These are phyloP conservation scores for Zizania palustris DNA, from an alignment of 202 grass and related monocot genomes.

Conservation along the genomic window DNA sequence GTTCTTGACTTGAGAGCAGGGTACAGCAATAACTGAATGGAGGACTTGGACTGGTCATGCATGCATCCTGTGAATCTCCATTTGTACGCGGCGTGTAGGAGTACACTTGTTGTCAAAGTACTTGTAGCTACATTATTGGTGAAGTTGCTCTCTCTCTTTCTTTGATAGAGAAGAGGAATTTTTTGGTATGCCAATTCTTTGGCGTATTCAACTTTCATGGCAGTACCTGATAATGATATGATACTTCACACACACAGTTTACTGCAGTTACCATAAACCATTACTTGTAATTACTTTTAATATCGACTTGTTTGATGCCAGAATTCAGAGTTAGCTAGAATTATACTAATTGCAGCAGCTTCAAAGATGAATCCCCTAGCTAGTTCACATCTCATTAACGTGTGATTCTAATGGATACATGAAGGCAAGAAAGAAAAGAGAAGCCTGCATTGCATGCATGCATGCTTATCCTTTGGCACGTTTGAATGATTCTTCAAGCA, in stretches of 20 bases:
- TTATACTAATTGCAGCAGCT: neutral
- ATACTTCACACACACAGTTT: neutral
- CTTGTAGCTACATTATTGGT: conserved; percentile 49
- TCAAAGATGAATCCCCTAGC: too few species aligned
- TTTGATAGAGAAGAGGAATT: conserved; percentile 4
- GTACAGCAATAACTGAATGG: conserved; percentile 42
- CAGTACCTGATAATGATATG: neutral
- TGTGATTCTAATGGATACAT: conserved; percentile 39
- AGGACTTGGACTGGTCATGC: conserved; percentile 45
- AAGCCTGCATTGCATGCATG: neutral
- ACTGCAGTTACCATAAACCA: too few species aligned
- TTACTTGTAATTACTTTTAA: too few species aligned
- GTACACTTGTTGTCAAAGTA: conserved; percentile 45
- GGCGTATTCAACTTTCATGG: conserved; percentile 11
- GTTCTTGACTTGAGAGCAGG: conserved; percentile 56
- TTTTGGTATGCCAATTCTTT: neutral
- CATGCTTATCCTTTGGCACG: conserved; percentile 40
- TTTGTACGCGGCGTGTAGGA: conserved; percentile 37
- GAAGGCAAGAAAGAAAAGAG: conserved; percentile 43
- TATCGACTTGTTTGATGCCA: neutral
- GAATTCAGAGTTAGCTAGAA: neutral
- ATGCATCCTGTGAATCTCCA: conserved; percentile 1
- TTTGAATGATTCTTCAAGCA: conserved; percentile 18
- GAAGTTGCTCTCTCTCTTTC: conserved; percentile 19
- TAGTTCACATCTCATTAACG: neutral